phyloP scores from a whole-genome alignment of 495 filamentous ascomycete species.

The Sporormia fimetaria region DNA sequence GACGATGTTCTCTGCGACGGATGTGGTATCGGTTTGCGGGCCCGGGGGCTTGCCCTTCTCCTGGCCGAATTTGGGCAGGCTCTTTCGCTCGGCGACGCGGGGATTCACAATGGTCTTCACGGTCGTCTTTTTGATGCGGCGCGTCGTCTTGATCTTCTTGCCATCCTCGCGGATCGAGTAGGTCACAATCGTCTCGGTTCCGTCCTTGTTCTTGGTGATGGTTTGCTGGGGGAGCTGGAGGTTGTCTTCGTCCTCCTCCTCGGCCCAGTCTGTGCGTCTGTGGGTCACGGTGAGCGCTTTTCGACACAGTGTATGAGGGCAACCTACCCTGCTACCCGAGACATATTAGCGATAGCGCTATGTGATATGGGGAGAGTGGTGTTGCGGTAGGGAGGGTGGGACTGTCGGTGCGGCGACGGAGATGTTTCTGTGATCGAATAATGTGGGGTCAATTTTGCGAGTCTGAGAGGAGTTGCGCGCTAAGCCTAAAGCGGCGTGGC shows the following conservation, averaged over 20 bases:
- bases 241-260: slow-evolving; percentile 84
- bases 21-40: slow-evolving; percentile 73
- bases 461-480: no score
- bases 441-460: no score
- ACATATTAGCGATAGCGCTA: no score
- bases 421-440: no score
- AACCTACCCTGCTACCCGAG: slow-evolving; percentile 21
- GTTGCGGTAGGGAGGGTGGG: not conserved
- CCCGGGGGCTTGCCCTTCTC: slow-evolving; percentile 61
- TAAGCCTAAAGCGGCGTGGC: no score
- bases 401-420: no score
- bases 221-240: slow-evolving; percentile 72
- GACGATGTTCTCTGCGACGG: slow-evolving; percentile 91
- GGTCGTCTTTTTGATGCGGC: slow-evolving; percentile 79
- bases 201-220: slow-evolving; percentile 90
- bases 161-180: slow-evolving; percentile 85
- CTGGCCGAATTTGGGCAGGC: slow-evolving; percentile 84
- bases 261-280: slow-evolving; percentile 82
- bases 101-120: slow-evolving; percentile 90
- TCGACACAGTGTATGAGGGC: not conserved
- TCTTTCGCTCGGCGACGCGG: slow-evolving; percentile 82
- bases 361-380: not conserved
- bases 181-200: slow-evolving; percentile 86
- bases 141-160: slow-evolving; percentile 92
- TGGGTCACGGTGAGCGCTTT: slow-evolving; percentile 1